phyloP scores from a whole-genome alignment of 2,329 filamentous ascomycete species.

The Septoria linicola region DNA sequence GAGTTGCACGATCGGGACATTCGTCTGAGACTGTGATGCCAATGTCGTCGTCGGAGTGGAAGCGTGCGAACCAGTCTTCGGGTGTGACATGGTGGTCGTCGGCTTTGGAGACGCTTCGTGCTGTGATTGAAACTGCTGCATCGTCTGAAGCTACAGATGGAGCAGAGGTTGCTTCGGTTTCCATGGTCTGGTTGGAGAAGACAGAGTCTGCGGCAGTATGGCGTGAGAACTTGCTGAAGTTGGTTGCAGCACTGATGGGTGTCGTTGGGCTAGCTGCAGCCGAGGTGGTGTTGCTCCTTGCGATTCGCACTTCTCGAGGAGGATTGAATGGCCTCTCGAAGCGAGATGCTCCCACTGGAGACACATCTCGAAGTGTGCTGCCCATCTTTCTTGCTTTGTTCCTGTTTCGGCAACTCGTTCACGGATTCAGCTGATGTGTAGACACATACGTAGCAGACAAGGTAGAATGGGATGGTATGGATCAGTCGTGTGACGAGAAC shows the following conservation, averaged over 20 bases:
- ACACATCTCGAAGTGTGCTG: slow-evolving; percentile 25
- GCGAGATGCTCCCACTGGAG: slow-evolving; percentile 33
- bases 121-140: not conserved
- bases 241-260: slow-evolving; percentile 18
- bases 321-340: slow-evolving; percentile 34
- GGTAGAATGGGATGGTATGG: not conserved
- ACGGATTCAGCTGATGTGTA: no score
- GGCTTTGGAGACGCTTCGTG: slow-evolving; percentile 1
- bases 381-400: slow-evolving; percentile 1
- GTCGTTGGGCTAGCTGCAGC: slow-evolving; percentile 23
- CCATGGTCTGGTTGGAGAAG: slow-evolving; percentile 21
- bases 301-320: slow-evolving; percentile 8
- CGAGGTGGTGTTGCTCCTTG: slow-evolving; percentile 15
- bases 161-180: slow-evolving; percentile 22
- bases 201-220: slow-evolving; percentile 17
- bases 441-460: no score
- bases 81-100: slow-evolving; percentile 4
- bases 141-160: slow-evolving; percentile 12
- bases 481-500: not conserved
- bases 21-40: slow-evolving; percentile 33
- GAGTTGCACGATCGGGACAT: slow-evolving; percentile 36
- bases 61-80: slow-evolving; percentile 40
- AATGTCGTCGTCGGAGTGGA: slow-evolving; percentile 35
- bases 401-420: no score
- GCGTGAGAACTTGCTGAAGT: slow-evolving; percentile 18